phyloP scores from a whole-genome alignment of 345 rosid species.

The Boechera divaricarpa region DNA sequence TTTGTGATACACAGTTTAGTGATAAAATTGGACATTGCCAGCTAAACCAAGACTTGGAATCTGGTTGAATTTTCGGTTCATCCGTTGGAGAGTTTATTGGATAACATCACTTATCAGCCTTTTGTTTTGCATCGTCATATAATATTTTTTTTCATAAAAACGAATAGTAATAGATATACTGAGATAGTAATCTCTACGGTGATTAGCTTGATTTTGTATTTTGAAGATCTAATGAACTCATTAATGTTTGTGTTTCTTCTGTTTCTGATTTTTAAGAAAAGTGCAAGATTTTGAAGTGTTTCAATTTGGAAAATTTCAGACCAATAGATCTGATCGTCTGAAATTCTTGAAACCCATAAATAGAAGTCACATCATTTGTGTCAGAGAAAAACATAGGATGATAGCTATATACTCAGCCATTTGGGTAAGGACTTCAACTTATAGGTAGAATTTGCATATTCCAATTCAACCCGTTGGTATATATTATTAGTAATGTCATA shows the following conservation, averaged over 20 bases:
- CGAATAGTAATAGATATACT: no score
- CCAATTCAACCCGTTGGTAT: neutral
- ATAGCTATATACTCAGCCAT: neutral
- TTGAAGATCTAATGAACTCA: no score
- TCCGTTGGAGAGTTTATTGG: neutral
- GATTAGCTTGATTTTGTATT: no score
- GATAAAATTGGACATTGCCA: neutral
- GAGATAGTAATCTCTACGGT: no score
- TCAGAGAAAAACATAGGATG: constrained; percentile 30
- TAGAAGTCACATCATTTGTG: constrained; percentile 26
- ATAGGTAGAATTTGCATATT: neutral
- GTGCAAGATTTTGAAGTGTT: neutral
- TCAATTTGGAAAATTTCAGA: constrained; percentile 11
- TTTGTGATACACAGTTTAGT: neutral
- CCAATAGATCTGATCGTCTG: neutral
- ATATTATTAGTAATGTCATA: constrained; percentile 5
- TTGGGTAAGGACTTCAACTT: constrained; percentile 1
- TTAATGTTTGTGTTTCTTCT: no score
- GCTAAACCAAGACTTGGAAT: neutral
- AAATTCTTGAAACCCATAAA: constrained; percentile 14
- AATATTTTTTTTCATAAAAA: no score
- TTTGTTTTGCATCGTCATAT: neutral
- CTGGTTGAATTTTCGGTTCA: neutral
- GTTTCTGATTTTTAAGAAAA: neutral
- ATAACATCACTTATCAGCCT: neutral